Evolutionary conservation across 73 alveolate genomes (phyloP).

Genomic region (Breviolum minutum): DNA sequence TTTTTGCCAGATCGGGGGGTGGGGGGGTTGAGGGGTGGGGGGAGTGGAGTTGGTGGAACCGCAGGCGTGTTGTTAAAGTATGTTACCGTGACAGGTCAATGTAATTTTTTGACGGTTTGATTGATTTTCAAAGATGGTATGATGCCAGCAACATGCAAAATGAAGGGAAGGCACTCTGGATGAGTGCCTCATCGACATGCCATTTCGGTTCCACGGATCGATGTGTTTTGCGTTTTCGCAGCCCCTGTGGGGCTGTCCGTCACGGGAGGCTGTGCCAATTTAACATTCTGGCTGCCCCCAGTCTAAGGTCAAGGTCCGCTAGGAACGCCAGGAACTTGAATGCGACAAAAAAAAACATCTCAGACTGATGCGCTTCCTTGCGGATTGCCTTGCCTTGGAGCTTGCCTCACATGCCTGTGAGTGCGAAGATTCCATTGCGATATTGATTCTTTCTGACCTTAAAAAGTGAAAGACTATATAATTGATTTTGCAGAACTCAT

Average conservation of each 20-base stretch:
- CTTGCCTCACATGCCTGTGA: neutral
- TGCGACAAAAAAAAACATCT: neutral
- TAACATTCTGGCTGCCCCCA: neutral
- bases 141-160: neutral
- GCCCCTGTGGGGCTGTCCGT: constrained; percentile 12
- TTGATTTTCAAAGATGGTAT: too few relatives aligned
- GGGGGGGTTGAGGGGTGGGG: neutral
- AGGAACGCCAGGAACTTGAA: neutral
- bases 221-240: constrained; percentile 29
- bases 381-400: neutral
- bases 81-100: too few relatives aligned
- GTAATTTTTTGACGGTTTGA: too few relatives aligned
- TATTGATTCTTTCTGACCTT: too few relatives aligned
- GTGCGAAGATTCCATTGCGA: too few relatives aligned
- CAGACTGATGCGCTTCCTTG: neutral
- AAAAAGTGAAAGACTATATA: too few relatives aligned
- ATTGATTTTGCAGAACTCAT: too few relatives aligned
- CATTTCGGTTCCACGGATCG: neutral
- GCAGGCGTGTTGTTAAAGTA: neutral
- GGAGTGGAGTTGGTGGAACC: constrained; percentile 15
- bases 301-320: neutral
- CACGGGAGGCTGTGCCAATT: constrained; percentile 7
- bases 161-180: constrained; percentile 38
- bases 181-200: neutral
- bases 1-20: constrained; percentile 22